phyloP scores from a whole-genome alignment of 768 basidiomycete genomes.

The Tulasnella sp. region DNA sequence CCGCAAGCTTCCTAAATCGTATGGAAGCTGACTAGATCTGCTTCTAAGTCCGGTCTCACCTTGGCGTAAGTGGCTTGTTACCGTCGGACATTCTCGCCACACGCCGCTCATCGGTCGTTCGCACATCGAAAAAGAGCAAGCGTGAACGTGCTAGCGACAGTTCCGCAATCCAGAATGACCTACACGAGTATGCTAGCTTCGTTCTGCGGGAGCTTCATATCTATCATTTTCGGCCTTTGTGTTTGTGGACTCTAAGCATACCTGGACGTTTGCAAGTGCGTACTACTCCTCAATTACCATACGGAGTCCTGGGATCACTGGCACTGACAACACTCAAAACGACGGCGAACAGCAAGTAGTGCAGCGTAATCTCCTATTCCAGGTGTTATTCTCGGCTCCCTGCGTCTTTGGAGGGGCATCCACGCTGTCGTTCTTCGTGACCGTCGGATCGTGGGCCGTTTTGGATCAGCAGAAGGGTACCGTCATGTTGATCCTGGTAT shows the following conservation, averaged over 20 bases:
- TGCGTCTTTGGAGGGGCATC: not conserved
- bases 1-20: not conserved
- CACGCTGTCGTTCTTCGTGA: not conserved
- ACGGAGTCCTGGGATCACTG: not conserved
- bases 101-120: not conserved
- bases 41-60: not conserved
- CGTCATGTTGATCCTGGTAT: not conserved
- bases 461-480: not conserved
- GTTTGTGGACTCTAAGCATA: not conserved
- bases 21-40: not conserved
- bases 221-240: not conserved
- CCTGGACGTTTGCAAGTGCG: not conserved
- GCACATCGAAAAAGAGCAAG: not conserved
- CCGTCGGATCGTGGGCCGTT: not conserved
- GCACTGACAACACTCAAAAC: not conserved
- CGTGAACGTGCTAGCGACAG: not conserved
- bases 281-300: no score
- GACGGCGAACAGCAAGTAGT: not conserved
- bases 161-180: not conserved
- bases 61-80: not conserved
- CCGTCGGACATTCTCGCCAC: no score
- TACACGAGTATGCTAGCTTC: not conserved
- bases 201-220: not conserved
- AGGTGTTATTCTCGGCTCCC: not conserved
- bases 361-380: not conserved